Evolutionary conservation across 2,329 filamentous ascomycete species (phyloP), one percentile per base, ranked within the genome.

Genomic region (Venturia carpophila): DNA sequence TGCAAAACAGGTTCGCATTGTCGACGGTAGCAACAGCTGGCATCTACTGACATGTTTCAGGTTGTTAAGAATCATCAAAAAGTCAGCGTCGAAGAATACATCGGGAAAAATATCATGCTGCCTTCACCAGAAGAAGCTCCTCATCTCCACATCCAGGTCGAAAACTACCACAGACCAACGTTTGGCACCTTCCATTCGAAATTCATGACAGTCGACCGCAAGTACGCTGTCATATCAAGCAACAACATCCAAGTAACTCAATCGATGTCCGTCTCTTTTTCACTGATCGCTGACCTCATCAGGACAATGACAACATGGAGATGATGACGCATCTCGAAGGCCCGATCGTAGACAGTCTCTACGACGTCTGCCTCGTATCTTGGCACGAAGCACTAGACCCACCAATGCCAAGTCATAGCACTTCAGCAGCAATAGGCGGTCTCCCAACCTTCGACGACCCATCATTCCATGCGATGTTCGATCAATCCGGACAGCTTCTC

Each of bases 281-380:
- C 3, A 5, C 9, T 37, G 5, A 10, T 7, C 13, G 30, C 30
- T 58, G 52, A 58, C 30, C 52, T 37, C 13, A n/a, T 4, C 39
- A 64, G 60, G 86, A 91, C 68, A 92, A 91, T 64, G 87, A 90
- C 69, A 93, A 93, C 68, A 67, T 92, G 65, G 90, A 93, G 74
- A 92, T 93, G 89, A 86, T 91, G 83, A 80, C 84, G 2, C 88
- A 90, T 65, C 72, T 91, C 0, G 88, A 92, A 75, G 90, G 90
- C 0, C 84, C 88, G 0, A 89, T 92, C 66, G 89, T 92, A 0
- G 87, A 92, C 69, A 84, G 85, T 1, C 75, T 92, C 30, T 92
- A 91, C 71, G 90, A 93, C 68, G 86, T 87, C 68, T 87, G 87
- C 0, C 73, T 92, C 47, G 80, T 92, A 9, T 88, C 86, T 0